These are phyloP conservation scores for Chaetomium strumarium DNA, from an alignment of 2,329 filamentous ascomycete genomes.

Conservation along the genomic window DNA sequence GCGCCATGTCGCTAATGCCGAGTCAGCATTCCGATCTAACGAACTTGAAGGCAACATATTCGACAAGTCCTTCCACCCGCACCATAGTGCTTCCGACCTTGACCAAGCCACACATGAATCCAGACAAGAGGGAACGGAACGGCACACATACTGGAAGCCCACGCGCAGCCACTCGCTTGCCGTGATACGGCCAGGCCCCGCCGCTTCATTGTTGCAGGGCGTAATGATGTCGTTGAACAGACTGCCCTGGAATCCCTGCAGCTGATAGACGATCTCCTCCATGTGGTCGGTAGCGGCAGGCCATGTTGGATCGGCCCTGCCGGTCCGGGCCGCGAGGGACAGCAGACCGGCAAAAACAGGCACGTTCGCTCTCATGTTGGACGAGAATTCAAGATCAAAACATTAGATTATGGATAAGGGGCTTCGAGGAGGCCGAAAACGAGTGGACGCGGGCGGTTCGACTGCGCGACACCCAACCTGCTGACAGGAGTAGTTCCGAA, in stretches of 20 bases:
- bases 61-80: no score
- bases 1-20: conserved; percentile 30
- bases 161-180: conserved; percentile 57
- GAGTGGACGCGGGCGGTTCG: conserved; percentile 3
- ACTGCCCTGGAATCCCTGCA: conserved; percentile 47
- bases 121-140: background rate
- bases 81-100: background rate
- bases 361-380: conserved; percentile 28
- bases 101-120: background rate
- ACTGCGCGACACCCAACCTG: background rate
- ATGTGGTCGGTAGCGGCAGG: conserved; percentile 54
- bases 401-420: conserved; percentile 1
- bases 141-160: conserved; percentile 57
- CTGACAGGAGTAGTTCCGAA: background rate
- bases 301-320: conserved; percentile 51
- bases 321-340: conserved; percentile 31
- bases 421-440: background rate
- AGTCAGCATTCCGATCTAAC: conserved; percentile 1
- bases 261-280: conserved; percentile 59
- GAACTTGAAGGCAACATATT: no score
- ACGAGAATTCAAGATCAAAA: background rate
- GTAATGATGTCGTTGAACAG: conserved; percentile 52
- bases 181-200: conserved; percentile 49
- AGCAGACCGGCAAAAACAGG: conserved; percentile 32
- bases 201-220: conserved; percentile 49